Conservation (phyloP, 2,329 filamentous ascomycete species). For the Aspergillus pseudotamarii region DNA sequence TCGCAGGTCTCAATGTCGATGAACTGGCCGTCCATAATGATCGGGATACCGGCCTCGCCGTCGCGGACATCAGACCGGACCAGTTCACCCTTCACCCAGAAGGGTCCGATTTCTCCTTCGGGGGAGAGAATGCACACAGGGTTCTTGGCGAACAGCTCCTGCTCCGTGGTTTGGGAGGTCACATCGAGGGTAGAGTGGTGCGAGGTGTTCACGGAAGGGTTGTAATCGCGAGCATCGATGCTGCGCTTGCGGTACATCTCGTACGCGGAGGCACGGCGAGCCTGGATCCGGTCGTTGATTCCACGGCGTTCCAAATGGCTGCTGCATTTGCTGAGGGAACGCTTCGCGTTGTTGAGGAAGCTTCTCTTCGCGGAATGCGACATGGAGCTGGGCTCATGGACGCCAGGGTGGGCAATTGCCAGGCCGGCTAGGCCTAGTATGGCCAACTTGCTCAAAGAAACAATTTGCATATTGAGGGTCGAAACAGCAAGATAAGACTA, state of each 20-base stretch:
- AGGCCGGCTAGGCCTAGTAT: slow-evolving; percentile 19
- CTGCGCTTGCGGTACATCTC: slow-evolving; percentile 20
- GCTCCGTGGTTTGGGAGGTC: slow-evolving; percentile 22
- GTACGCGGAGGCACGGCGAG: slow-evolving; percentile 25
- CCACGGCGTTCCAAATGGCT: slow-evolving; percentile 23
- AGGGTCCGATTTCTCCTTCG: slow-evolving; percentile 52
- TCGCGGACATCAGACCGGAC: slow-evolving; percentile 42
- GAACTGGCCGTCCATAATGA: slow-evolving; percentile 44
- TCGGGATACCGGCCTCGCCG: slow-evolving; percentile 36
- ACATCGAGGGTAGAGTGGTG: slow-evolving; percentile 39
- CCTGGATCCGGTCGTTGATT: slow-evolving; percentile 25
- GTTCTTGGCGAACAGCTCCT: slow-evolving; percentile 30
- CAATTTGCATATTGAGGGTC: neutral
- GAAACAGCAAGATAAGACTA: neutral
- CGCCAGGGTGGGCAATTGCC: slow-evolving; percentile 23
- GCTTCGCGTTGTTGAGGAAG: slow-evolving; percentile 18
- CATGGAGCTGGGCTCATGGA: slow-evolving; percentile 21
- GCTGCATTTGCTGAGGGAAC: slow-evolving; percentile 26
- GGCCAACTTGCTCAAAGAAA: slow-evolving; percentile 12
- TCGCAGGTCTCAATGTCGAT: slow-evolving; percentile 45
- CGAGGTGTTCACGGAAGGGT: slow-evolving; percentile 36
- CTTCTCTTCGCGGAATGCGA: slow-evolving; percentile 12
- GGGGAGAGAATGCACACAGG: slow-evolving; percentile 52
- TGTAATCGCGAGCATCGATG: slow-evolving; percentile 34
- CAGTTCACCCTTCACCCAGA: slow-evolving; percentile 47